Evolutionary conservation across 257 asterid species (phyloP).

Genomic region (Fraxinus americana): DNA sequence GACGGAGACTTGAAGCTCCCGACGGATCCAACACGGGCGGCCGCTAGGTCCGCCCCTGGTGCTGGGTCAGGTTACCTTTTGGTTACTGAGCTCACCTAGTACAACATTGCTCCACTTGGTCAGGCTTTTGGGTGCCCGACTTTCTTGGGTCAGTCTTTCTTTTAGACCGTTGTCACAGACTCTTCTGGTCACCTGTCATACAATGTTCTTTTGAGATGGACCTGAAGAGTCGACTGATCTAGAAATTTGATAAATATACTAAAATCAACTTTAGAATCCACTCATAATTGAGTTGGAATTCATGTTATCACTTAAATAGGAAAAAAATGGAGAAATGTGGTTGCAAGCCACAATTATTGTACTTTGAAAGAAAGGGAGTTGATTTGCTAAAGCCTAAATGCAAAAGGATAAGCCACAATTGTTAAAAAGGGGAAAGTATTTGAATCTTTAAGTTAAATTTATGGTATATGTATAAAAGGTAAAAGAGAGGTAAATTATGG

Average conservation of each 20-base stretch:
- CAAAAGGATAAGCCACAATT: background rate
- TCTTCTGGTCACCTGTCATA: background rate
- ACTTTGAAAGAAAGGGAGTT: background rate
- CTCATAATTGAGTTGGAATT: background rate
- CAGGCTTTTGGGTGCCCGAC: background rate
- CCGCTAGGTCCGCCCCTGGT: background rate
- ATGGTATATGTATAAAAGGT: background rate
- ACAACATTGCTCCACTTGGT: background rate
- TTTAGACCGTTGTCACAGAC: background rate
- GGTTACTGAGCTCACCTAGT: background rate
- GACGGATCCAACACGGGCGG: too few species aligned
- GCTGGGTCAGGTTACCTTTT: background rate
- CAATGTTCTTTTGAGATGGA: background rate
- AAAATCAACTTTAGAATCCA: background rate
- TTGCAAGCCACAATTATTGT: background rate
- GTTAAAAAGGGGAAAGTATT: background rate
- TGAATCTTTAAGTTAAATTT: background rate
- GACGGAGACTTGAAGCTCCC: too few species aligned
- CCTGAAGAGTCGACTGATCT: background rate
- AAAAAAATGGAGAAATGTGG: background rate
- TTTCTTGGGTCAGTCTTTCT: background rate
- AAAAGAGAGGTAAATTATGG: background rate
- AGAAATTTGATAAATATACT: background rate
- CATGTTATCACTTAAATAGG: background rate
- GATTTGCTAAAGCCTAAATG: background rate